Percentiles rank a stretch among this genome's conserved stretches.
Evolutionary conservation across 495 filamentous ascomycete species (phyloP).

Genomic region (Annulohypoxylon maeteangense): DNA sequence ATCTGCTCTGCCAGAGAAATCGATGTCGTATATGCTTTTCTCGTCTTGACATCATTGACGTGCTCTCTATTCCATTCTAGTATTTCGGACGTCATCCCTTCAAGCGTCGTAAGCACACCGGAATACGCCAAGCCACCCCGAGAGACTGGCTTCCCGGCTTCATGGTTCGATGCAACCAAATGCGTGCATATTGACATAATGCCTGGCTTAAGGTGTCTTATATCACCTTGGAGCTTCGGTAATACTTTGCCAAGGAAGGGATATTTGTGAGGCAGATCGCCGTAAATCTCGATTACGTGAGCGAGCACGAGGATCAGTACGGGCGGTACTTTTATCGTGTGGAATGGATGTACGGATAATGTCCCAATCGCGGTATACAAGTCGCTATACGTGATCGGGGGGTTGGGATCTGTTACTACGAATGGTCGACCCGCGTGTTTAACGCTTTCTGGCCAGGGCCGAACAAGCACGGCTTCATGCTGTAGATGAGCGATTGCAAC

Average conservation of each 20-base stretch:
- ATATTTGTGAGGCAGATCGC: conserved; percentile 53
- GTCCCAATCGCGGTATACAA: conserved; percentile 45
- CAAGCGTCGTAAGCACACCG: conserved; percentile 61
- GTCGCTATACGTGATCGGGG: conserved; percentile 52
- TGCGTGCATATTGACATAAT: conserved; percentile 65
- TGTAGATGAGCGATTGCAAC: conserved; percentile 67
- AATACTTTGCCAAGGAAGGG: conserved; percentile 56
- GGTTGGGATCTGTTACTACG: conserved; percentile 54
- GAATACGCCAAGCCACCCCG: conserved; percentile 64
- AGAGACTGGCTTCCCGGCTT: conserved; percentile 54
- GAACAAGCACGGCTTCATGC: conserved; percentile 58
- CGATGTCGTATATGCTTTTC: conserved; percentile 52
- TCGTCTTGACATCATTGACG: conserved; percentile 29
- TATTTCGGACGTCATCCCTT: conserved; percentile 65
- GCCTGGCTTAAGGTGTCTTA: conserved; percentile 64
- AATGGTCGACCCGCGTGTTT: conserved; percentile 56
- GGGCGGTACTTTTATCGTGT: conserved; percentile 51
- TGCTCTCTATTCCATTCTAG: conserved; percentile 64
- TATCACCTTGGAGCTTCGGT: conserved; percentile 54
- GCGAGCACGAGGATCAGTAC: conserved; percentile 59
- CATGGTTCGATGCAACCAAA: conserved; percentile 59
- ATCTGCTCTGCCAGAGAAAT: conserved; percentile 55
- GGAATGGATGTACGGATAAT: conserved; percentile 48
- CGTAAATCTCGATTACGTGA: conserved; percentile 62
- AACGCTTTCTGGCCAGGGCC: conserved; percentile 35